Conservation (phyloP, 1,284 basidiomycete genomes). For the Puccinia coronata region DNA sequence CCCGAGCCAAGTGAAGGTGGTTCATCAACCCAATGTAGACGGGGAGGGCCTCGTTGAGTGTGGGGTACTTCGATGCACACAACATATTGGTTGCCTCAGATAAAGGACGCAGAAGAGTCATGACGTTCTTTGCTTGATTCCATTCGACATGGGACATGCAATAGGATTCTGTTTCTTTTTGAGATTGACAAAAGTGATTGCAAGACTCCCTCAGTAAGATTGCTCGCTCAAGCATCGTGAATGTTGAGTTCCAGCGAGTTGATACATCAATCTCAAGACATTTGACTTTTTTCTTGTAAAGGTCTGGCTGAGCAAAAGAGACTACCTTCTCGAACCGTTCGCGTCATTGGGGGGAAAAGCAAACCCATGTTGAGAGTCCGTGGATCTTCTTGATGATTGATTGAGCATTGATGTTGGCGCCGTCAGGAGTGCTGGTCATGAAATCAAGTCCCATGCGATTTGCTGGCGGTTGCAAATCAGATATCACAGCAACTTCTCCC, state of each 20-base stretch:
- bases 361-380: not conserved
- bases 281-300: not conserved
- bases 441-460: not conserved
- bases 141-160: not conserved
- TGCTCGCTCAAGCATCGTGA: not conserved
- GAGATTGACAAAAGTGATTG: not conserved
- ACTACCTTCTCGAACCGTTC: not conserved
- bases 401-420: not conserved
- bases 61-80: not conserved
- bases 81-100: slow-evolving; percentile 1
- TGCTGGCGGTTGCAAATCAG: no score
- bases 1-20: not conserved
- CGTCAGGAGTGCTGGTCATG: not conserved
- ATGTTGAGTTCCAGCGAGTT: not conserved
- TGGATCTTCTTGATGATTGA: slow-evolving; percentile 5
- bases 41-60: not conserved
- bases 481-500: no score
- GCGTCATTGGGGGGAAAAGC: not conserved
- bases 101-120: not conserved
- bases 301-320: not conserved
- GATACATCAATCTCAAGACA: slow-evolving; percentile 6
- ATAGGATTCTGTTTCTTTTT: not conserved
- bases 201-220: not conserved
- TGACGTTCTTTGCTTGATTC: not conserved
- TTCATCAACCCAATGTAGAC: not conserved